Evolutionary conservation across 2,329 filamentous ascomycete genomes (phyloP).

Genomic region (Tympanopsis confertula): DNA sequence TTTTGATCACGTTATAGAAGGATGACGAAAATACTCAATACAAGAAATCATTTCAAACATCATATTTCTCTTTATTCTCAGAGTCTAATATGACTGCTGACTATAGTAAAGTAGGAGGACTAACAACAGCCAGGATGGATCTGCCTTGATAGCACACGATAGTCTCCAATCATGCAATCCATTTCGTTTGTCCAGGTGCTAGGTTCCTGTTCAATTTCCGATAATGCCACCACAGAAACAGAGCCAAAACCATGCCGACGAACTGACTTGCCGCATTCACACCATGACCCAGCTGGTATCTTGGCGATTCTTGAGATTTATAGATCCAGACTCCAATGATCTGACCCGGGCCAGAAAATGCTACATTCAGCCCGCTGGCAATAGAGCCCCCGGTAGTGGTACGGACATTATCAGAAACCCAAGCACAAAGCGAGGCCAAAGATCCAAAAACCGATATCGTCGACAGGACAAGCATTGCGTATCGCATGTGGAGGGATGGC

Average conservation of each 20-base stretch:
- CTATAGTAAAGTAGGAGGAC: too few species aligned
- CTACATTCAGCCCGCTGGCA: constrained; percentile 12
- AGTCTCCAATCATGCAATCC: not conserved
- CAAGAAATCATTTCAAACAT: too few species aligned
- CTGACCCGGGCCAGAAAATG: constrained; percentile 12
- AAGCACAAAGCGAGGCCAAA: constrained; percentile 12
- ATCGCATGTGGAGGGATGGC: constrained; percentile 9
- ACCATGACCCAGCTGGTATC: constrained; percentile 4
- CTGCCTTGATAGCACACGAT: too few species aligned
- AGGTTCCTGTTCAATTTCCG: constrained; percentile 1
- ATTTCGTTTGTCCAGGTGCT: not conserved
- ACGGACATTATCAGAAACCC: constrained; percentile 12
- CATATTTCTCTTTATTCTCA: too few species aligned
- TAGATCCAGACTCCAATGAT: constrained; percentile 16
- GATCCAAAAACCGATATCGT: constrained; percentile 11
- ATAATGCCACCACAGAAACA: constrained; percentile 1
- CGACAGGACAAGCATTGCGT: constrained; percentile 9
- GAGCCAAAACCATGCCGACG: not conserved
- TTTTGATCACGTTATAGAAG: too few species aligned
- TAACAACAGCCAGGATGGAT: too few species aligned
- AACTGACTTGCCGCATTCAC: constrained; percentile 3
- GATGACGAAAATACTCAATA: too few species aligned
- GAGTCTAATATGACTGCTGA: too few species aligned
- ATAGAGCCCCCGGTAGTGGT: constrained; percentile 10
- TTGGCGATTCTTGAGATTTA: constrained; percentile 5